Evolutionary conservation across 2,329 filamentous ascomycete species (phyloP).

Genomic region (Paecilomyces niveus): DNA sequence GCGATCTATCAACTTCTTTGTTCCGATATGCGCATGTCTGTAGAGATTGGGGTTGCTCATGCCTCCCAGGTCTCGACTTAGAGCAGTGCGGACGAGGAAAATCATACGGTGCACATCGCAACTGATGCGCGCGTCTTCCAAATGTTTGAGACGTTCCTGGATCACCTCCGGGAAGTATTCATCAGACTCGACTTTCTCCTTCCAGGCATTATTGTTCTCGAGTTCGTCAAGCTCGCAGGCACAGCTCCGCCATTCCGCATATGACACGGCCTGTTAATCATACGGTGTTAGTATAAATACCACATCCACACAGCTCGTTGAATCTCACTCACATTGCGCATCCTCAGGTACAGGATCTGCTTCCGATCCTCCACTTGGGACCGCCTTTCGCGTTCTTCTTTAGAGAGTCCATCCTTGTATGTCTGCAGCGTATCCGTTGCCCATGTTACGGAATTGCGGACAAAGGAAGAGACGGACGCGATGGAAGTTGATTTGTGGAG

Average conservation of each 20-base stretch:
- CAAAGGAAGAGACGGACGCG: constrained; percentile 26
- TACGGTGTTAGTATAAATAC: not conserved
- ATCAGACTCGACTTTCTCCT: constrained; percentile 56
- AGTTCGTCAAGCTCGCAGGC: constrained; percentile 71
- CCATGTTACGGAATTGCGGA: constrained; percentile 27
- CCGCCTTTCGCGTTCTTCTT: constrained; percentile 43
- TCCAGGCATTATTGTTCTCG: constrained; percentile 78
- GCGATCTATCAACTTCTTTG: constrained; percentile 76
- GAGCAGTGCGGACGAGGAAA: constrained; percentile 68
- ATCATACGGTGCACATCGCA: constrained; percentile 72
- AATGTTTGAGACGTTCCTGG: constrained; percentile 59
- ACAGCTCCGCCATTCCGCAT: constrained; percentile 66
- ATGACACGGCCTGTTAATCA: constrained; percentile 54
- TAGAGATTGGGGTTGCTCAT: constrained; percentile 82
- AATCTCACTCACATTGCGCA: constrained; percentile 55
- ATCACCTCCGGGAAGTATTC: constrained; percentile 69
- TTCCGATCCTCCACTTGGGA: constrained; percentile 51
- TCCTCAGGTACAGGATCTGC: constrained; percentile 55
- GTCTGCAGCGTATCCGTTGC: constrained; percentile 25
- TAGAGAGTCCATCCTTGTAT: constrained; percentile 48
- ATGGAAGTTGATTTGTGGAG: constrained; percentile 22
- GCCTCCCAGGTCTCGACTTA: constrained; percentile 74
- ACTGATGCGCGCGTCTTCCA: constrained; percentile 66
- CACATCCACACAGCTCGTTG: constrained; percentile 5
- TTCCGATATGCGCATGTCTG: constrained; percentile 75